Evolutionary conservation across 116 monocot genomes (phyloP).

Genomic region (Dioscorea cayenensis): DNA sequence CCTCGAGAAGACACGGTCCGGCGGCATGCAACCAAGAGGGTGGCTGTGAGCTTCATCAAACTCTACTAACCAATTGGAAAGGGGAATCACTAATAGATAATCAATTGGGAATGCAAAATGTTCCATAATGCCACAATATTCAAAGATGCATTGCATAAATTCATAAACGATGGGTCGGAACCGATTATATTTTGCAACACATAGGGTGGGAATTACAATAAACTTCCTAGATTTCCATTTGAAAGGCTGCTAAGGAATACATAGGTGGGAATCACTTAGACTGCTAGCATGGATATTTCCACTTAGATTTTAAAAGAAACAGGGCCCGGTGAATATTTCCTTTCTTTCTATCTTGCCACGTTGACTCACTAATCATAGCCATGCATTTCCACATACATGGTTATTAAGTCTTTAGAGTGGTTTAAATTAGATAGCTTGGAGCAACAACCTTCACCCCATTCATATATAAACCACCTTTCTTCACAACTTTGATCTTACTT

Average conservation of each 20-base stretch:
- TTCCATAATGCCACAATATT: not conserved
- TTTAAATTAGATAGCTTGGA: no score
- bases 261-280: not conserved
- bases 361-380: no score
- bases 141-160: not conserved
- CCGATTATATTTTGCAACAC: not conserved
- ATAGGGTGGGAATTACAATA: no score
- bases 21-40: conserved; percentile 88
- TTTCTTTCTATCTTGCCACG: no score
- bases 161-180: not conserved
- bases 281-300: not conserved
- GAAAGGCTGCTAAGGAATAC: not conserved
- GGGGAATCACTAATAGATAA: not conserved
- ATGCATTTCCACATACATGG: no score
- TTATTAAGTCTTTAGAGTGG: no score
- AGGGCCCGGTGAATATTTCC: no score
- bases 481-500: no score
- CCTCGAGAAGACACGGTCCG: conserved; percentile 87
- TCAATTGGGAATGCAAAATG: not conserved
- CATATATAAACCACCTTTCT: no score
- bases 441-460: no score
- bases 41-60: conserved; percentile 95
- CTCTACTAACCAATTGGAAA: conserved; percentile 40
- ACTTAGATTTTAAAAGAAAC: no score
- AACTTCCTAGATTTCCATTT: not conserved